A percentile compares a stretch with the other conserved stretches of the same genome.
Evolutionary conservation across 1,284 basidiomycete genomes (phyloP).

Genomic region (Entoloma clypeatum): DNA sequence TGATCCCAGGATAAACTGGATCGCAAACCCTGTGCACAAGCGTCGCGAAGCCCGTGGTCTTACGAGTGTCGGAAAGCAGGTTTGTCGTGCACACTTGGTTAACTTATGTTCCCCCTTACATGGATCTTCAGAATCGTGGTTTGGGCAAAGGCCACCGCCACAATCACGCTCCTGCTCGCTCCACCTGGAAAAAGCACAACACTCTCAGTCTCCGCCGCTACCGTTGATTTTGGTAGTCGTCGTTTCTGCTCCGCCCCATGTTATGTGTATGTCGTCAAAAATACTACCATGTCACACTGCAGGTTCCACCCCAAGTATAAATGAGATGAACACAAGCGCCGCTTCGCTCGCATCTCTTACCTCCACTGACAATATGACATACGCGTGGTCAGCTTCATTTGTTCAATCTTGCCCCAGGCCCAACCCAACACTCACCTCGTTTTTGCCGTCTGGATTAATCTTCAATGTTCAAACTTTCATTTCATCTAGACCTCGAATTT

Average conservation of each 20-base stretch:
- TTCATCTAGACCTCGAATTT: too few relatives aligned
- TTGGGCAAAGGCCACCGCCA: slow-evolving; percentile 93
- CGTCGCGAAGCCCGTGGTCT: slow-evolving; percentile 97
- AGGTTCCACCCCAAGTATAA: too few relatives aligned
- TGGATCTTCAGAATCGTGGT: slow-evolving; percentile 69
- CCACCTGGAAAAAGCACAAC: slow-evolving; percentile 98
- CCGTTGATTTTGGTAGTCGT: slow-evolving; percentile 60
- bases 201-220: slow-evolving; percentile 97
- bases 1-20: slow-evolving; percentile 99
- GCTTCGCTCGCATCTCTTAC: too few relatives aligned
- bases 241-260: slow-evolving; percentile 20
- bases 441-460: too few relatives aligned
- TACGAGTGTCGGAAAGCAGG: slow-evolving; percentile 93
- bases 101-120: slow-evolving; percentile 11
- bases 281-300: slow-evolving; percentile 13
- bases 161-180: slow-evolving; percentile 91
- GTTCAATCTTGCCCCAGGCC: too few relatives aligned
- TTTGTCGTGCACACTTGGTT: slow-evolving; percentile 31
- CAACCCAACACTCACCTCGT: too few relatives aligned
- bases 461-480: too few relatives aligned
- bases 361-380: too few relatives aligned
- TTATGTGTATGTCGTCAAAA: slow-evolving; percentile 18
- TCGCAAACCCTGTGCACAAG: slow-evolving; percentile 98
- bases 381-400: too few relatives aligned
- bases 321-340: slow-evolving; percentile 1